Percentiles rank a stretch among this genome's conserved stretches.
Conservation (phyloP, 2,329 filamentous ascomycete species). For the Alternaria atra region DNA sequence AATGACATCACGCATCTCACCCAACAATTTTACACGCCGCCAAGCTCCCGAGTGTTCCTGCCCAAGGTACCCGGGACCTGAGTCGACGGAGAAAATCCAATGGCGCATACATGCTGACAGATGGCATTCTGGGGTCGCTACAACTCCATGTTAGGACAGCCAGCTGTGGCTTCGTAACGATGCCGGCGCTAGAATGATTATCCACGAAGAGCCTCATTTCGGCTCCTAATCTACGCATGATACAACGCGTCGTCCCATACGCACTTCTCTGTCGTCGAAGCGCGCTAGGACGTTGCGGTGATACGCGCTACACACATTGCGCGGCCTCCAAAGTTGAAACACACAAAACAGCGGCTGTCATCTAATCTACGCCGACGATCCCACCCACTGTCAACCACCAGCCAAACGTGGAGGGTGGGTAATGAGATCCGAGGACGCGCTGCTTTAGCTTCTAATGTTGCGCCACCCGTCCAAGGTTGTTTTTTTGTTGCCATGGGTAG, state of each 20-base stretch:
- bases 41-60: background rate
- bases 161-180: constrained; percentile 6
- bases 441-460: background rate
- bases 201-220: constrained; percentile 5
- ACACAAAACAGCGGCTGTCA: constrained; percentile 11
- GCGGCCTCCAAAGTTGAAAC: constrained; percentile 13
- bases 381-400: constrained; percentile 3
- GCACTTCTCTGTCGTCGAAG: background rate
- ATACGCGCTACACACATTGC: constrained; percentile 12
- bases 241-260: constrained; percentile 11
- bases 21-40: background rate
- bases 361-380: constrained; percentile 16
- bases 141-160: background rate
- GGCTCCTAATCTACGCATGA: background rate
- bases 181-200: background rate
- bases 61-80: background rate
- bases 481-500: background rate
- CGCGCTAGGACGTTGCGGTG: constrained; percentile 3
- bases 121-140: constrained; percentile 1
- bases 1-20: constrained; percentile 20
- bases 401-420: constrained; percentile 5
- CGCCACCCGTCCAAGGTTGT: constrained; percentile 1
- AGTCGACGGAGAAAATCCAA: background rate
- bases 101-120: background rate
- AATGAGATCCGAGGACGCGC: background rate